phyloP scores from a whole-genome alignment of 495 filamentous ascomycete species.

The Xeromyces bisporus region DNA sequence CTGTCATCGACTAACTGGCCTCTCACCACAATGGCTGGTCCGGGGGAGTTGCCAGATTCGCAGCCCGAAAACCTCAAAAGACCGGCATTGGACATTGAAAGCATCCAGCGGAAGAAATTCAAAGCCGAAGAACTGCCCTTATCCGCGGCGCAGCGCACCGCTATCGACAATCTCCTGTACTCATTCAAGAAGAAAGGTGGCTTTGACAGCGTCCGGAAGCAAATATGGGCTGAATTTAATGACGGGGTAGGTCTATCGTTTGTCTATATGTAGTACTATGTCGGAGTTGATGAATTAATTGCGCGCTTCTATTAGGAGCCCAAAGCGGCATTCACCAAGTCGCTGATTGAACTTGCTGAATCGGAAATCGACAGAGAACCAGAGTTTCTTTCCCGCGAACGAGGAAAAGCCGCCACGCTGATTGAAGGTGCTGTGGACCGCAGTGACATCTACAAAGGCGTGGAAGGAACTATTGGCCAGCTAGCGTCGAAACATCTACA shows the following conservation, averaged over 20 bases:
- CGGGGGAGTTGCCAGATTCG: slow-evolving; percentile 20
- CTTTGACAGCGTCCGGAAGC: slow-evolving; percentile 70
- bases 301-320: slow-evolving; percentile 34
- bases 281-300: slow-evolving; percentile 1
- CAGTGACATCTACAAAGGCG: slow-evolving; percentile 61
- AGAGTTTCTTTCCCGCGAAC: slow-evolving; percentile 55
- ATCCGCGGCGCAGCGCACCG: slow-evolving; percentile 47
- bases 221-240: slow-evolving; percentile 65
- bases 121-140: slow-evolving; percentile 75
- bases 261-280: slow-evolving; percentile 1
- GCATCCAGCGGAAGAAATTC: slow-evolving; percentile 45
- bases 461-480: slow-evolving; percentile 45
- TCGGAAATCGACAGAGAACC: slow-evolving; percentile 71
- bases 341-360: slow-evolving; percentile 55
- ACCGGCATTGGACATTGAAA: slow-evolving; percentile 18
- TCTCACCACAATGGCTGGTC: slow-evolving; percentile 29
- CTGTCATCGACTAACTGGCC: too few relatives aligned
- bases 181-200: slow-evolving; percentile 83
- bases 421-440: slow-evolving; percentile 79
- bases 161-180: slow-evolving; percentile 63
- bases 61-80: slow-evolving; percentile 12
- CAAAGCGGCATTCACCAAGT: slow-evolving; percentile 46
- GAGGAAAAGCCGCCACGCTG: slow-evolving; percentile 62
- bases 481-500: slow-evolving; percentile 48
- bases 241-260: slow-evolving; percentile 40